Evolutionary conservation across 305 asterid species (phyloP), one percentile per base, ranked within the genome.

Genomic region (Rubia balearica): DNA sequence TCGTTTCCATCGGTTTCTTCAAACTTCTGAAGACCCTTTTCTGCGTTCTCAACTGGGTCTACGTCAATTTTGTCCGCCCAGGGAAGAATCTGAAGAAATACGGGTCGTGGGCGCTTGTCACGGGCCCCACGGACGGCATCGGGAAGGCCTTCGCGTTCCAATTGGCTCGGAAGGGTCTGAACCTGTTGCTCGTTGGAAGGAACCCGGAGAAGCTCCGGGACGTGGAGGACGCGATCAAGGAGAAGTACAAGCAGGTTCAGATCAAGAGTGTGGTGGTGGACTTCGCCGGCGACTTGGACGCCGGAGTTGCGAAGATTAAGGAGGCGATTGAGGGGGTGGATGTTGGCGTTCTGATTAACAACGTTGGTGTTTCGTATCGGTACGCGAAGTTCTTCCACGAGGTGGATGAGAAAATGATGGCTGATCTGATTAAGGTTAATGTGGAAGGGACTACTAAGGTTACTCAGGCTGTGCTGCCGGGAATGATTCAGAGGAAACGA

Each of bases 51-150:
- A 84, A 55, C 19, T 93, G 93, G 90, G 81, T 75, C 74, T 88
- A 87, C 72, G 87, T 85, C 74, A 87, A 84, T 81, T 87, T 93
- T 85, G 77, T 90, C 80, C 85, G 98, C 65, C 94, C 92, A 63
- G 90, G 79, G 0, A 93, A 93, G 74, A 89, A 90, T 79, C 92
- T 93, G 73, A 88, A 86, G 83, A 90, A 90, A 78, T 93, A 93
- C 82, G 98, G 98, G 14, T 89, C 98, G 0, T 93, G 98, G 98
- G 97, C 98, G 16, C 71, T 93, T 8, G 82, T 93, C 49, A 93
- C 98, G 13, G 97, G 96, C 4, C 92, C 98, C 16, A 93, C 97
- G 67, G 98, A 93, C 65, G 98, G 98, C 74, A 93, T 93, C 75
- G 98, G 98, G 1, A 93, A 90, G 73, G 93, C 85, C 43, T 87